Evolutionary conservation across 2,329 filamentous ascomycete genomes (phyloP).

Genomic region (Ceratocystis cacaofunesta): DNA sequence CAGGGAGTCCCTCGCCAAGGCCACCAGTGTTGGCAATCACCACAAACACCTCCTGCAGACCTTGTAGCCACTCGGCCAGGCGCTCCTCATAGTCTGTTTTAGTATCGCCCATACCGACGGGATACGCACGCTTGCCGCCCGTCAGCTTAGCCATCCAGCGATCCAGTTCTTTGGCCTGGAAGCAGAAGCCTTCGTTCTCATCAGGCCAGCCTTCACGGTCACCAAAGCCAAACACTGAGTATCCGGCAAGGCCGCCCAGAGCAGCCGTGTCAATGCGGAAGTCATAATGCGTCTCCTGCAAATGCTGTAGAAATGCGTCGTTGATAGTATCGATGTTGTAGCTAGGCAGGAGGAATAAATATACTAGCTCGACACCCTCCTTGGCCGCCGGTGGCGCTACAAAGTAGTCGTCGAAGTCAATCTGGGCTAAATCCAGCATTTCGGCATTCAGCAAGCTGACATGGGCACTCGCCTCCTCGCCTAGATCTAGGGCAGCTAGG

Average conservation of each 20-base stretch:
- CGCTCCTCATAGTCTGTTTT: slow-evolving; percentile 55
- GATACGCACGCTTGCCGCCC: slow-evolving; percentile 70
- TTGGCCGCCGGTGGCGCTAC: slow-evolving; percentile 53
- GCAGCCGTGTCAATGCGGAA: slow-evolving; percentile 89
- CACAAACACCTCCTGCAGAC: slow-evolving; percentile 55
- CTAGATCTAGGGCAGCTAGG: slow-evolving; percentile 33
- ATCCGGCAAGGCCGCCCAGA: slow-evolving; percentile 61
- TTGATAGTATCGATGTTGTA: slow-evolving; percentile 94
- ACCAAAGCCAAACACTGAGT: slow-evolving; percentile 87
- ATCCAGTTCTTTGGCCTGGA: slow-evolving; percentile 78
- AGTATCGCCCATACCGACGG: slow-evolving; percentile 74
- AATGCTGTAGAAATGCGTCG: slow-evolving; percentile 70
- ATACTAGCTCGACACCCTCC: slow-evolving; percentile 51
- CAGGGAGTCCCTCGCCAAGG: slow-evolving; percentile 51
- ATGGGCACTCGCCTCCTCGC: slow-evolving; percentile 17
- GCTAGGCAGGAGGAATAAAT: slow-evolving; percentile 71
- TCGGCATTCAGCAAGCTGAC: slow-evolving; percentile 40
- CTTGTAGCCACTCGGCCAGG: slow-evolving; percentile 62
- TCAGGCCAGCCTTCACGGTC: slow-evolving; percentile 86
- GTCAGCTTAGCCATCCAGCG: slow-evolving; percentile 97
- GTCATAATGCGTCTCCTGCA: slow-evolving; percentile 88
- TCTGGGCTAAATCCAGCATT: slow-evolving; percentile 63
- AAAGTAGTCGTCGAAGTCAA: slow-evolving; percentile 91
- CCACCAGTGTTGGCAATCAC: slow-evolving; percentile 45
- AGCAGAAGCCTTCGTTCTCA: slow-evolving; percentile 81